A percentile compares a stretch with the other conserved stretches of the same genome.
Evolutionary conservation across 495 filamentous ascomycete species (phyloP).

Genomic region (Talaromyces liani): DNA sequence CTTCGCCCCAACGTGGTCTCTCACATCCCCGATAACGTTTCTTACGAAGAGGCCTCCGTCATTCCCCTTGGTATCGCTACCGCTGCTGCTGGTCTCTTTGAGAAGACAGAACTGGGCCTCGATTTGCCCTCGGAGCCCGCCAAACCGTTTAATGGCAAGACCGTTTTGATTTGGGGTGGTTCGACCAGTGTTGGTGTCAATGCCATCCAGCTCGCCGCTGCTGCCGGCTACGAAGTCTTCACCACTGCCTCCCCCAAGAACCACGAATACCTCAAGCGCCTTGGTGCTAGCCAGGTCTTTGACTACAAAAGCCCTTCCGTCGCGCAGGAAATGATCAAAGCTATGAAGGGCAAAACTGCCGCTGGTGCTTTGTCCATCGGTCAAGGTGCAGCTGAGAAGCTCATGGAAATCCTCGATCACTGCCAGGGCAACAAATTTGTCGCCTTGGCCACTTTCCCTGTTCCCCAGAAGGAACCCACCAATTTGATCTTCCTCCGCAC

Average conservation of each 20-base stretch:
- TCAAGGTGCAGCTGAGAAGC: slow-evolving; percentile 7
- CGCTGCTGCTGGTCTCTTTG: slow-evolving; percentile 17
- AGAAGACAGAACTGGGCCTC: slow-evolving; percentile 4
- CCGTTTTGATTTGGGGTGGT: slow-evolving; percentile 41
- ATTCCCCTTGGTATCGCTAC: slow-evolving; percentile 32
- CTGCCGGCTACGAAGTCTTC: slow-evolving; percentile 36
- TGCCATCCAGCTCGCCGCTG: slow-evolving; percentile 33
- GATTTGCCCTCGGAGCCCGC: slow-evolving; percentile 9
- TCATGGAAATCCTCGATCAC: slow-evolving; percentile 3
- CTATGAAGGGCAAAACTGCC: slow-evolving; percentile 3
- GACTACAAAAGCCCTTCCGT: slow-evolving; percentile 36
- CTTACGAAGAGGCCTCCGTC: slow-evolving; percentile 31
- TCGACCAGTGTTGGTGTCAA: slow-evolving; percentile 35
- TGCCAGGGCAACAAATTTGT: slow-evolving; percentile 9
- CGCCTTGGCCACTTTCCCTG: slow-evolving; percentile 3
- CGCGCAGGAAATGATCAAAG: slow-evolving; percentile 12
- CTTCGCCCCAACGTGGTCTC: slow-evolving; percentile 16
- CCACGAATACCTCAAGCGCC: slow-evolving; percentile 31
- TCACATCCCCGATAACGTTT: slow-evolving; percentile 27
- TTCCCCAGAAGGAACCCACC: slow-evolving; percentile 10
- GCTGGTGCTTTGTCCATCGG: slow-evolving; percentile 8
- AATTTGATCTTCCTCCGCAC: slow-evolving; percentile 6
- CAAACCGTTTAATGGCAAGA: slow-evolving; percentile 8
- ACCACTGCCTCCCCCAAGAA: slow-evolving; percentile 37
- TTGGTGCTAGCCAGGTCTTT: slow-evolving; percentile 39